Percentiles rank a stretch among this genome's conserved stretches.
Evolutionary conservation across 441 rosid species (phyloP).

Genomic region (Aquilaria agallochum): DNA sequence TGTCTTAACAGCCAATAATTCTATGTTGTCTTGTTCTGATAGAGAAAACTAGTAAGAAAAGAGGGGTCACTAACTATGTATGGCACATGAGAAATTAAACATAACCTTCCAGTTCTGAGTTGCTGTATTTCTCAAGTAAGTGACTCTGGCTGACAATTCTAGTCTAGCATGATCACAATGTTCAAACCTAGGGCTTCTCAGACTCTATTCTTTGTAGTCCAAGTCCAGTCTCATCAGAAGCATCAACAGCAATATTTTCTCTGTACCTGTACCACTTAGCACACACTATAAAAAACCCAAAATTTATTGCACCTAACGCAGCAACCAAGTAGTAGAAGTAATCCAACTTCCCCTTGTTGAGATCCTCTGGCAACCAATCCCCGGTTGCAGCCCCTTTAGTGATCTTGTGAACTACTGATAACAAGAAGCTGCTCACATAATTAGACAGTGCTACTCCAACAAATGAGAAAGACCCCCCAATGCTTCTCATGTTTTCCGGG

Average conservation of each 20-base stretch:
- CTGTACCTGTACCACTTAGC: slow-evolving; percentile 66
- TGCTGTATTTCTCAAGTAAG: too few species aligned
- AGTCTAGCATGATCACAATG: background rate
- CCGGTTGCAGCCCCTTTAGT: slow-evolving; percentile 25
- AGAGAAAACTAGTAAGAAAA: too few species aligned
- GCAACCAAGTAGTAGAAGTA: slow-evolving; percentile 53
- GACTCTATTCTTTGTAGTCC: slow-evolving; percentile 17
- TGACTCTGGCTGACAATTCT: too few species aligned
- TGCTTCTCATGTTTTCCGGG: slow-evolving; percentile 69
- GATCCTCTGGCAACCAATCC: slow-evolving; percentile 60
- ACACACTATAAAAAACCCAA: slow-evolving; percentile 40
- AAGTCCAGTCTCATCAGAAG: slow-evolving; percentile 9
- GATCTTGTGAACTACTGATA: slow-evolving; percentile 41
- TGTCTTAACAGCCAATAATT: too few species aligned
- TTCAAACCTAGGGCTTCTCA: slow-evolving; percentile 17
- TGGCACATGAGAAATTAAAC: too few species aligned
- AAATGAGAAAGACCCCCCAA: slow-evolving; percentile 45
- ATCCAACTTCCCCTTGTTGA: slow-evolving; percentile 54
- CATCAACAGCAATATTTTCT: slow-evolving; percentile 20
- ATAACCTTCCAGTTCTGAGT: too few species aligned
- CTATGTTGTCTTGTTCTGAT: too few species aligned
- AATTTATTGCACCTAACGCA: slow-evolving; percentile 34
- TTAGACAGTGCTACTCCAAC: slow-evolving; percentile 44
- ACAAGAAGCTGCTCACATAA: slow-evolving; percentile 40
- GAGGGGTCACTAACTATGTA: too few species aligned